Conservation (phyloP, 768 basidiomycete species). For the Boletus edulis region DNA sequence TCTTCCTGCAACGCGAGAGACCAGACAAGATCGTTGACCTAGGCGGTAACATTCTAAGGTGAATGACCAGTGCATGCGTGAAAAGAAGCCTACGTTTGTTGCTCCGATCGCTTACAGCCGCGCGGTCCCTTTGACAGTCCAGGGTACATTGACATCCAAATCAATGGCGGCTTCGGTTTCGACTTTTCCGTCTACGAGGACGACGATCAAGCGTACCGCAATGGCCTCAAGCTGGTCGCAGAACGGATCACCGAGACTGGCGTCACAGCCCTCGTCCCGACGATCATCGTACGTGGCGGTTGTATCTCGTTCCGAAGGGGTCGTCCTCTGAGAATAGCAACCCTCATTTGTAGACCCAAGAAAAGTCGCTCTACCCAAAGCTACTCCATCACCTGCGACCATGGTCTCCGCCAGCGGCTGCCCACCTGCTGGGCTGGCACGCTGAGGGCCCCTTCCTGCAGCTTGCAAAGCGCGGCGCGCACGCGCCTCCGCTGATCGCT, state of each 20-base stretch:
- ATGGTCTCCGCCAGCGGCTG: slow-evolving; percentile 59
- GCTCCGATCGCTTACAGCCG: slow-evolving; percentile 7
- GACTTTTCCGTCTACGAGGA: slow-evolving; percentile 83
- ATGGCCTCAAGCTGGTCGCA: slow-evolving; percentile 68
- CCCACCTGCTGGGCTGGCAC: slow-evolving; percentile 85
- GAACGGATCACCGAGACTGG: slow-evolving; percentile 83
- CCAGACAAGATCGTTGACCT: slow-evolving; percentile 67
- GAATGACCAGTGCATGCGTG: slow-evolving; percentile 3
- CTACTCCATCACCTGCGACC: slow-evolving; percentile 67
- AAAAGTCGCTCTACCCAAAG: slow-evolving; percentile 69
- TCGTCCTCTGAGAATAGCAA: not conserved
- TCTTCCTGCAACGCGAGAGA: slow-evolving; percentile 58
- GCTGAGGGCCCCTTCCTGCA: slow-evolving; percentile 90
- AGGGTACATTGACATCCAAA: slow-evolving; percentile 83
- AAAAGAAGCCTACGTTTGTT: no score
- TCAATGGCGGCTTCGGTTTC: slow-evolving; percentile 87
- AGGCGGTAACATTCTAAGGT: slow-evolving; percentile 76
- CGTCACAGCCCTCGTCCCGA: slow-evolving; percentile 73
- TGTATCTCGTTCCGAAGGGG: not conserved
- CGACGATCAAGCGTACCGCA: slow-evolving; percentile 62
- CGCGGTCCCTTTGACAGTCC: slow-evolving; percentile 47
- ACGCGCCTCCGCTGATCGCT: slow-evolving; percentile 64
- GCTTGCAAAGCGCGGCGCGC: slow-evolving; percentile 79
- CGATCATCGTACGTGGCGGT: slow-evolving; percentile 58
- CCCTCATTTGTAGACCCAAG: slow-evolving; percentile 59